Base-by-base conservation (phyloP, 805 yeast species). In the Zygotorulaspora danielsina region DNA sequence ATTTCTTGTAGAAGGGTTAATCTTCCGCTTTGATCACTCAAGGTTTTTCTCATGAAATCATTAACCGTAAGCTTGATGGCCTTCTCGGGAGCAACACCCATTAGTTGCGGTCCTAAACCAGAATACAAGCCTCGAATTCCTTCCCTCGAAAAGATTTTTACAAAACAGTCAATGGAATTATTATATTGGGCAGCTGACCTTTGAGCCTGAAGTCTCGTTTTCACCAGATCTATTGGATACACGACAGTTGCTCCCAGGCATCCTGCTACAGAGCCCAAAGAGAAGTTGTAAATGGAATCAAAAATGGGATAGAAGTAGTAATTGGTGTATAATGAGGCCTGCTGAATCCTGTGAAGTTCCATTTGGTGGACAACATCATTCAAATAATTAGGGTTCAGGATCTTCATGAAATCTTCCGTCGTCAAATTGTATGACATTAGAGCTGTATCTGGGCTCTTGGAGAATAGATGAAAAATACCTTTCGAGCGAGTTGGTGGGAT, bases 41-140 rank as follows among this genome's bases (percentile, higher is more conserved):
- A 79, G 39, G 77, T 71, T 19, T 80, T 79, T 54, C 97, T 76
- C 42, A 88, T 80, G 41, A 84, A 68, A 61, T 90, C 98, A 65
- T 90, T 90, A 27, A 90, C 95, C 0, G 97, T 89, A 50, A 90
- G 76, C 66, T 90, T 90, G 56, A 90, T 90, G 31, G 97, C 97
- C 70, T 90, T 90, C 63, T 90, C 98, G 2, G 98, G 98, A 0
- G 97, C 97, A 36, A 90, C 97, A 50, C 98, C 98, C 34, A 93
- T 78, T 55, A 90, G 70, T 65, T 93, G 97, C 12, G 97, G 97
- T 7, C 86, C 84, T 36, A 90, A 70, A 39, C 98, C 98, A 4
- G 95, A 82, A 64, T 90, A 90, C 42, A 90, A 73, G 6, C 97
- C 97, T 52, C 71, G 68, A 34, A 83, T 55, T 36, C 97, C 97